Conservation (phyloP, 2,329 filamentous ascomycete genomes). For the Pseudopithomyces maydicus region DNA sequence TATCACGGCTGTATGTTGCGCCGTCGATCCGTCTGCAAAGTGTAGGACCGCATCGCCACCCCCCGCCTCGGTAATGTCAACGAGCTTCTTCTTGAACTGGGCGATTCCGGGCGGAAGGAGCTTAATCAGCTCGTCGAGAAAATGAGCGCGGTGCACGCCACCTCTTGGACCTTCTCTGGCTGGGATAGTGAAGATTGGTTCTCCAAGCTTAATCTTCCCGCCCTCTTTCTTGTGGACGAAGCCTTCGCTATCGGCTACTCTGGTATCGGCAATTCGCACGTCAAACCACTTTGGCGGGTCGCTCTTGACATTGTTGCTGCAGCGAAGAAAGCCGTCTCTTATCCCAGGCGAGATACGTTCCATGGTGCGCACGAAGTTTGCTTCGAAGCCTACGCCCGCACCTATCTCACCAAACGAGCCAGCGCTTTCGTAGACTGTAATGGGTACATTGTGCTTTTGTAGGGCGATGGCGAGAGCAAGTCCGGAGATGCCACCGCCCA, state of each 20-base stretch:
- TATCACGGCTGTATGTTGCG: slow-evolving; percentile 56
- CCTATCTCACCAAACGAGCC: slow-evolving; percentile 61
- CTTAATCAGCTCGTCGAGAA: slow-evolving; percentile 56
- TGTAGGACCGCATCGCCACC: slow-evolving; percentile 35
- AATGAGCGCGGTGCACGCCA: slow-evolving; percentile 55
- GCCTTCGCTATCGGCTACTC: slow-evolving; percentile 18
- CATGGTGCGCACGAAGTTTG: slow-evolving; percentile 28
- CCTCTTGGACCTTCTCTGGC: slow-evolving; percentile 31
- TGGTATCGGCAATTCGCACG: slow-evolving; percentile 27
- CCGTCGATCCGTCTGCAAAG: slow-evolving; percentile 53
- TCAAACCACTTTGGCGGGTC: slow-evolving; percentile 30
- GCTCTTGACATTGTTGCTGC: slow-evolving; percentile 13
- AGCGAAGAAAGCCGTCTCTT: slow-evolving; percentile 17
- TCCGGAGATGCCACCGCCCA: slow-evolving; percentile 65
- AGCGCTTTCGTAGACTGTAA: slow-evolving; percentile 62
- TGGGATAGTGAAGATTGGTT: slow-evolving; percentile 29
- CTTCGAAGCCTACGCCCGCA: slow-evolving; percentile 58
- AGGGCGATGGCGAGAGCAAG: slow-evolving; percentile 59
- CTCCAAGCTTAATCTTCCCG: slow-evolving; percentile 16
- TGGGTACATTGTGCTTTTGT: slow-evolving; percentile 47
- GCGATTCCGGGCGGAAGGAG: slow-evolving; percentile 51
- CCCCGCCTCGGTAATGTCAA: slow-evolving; percentile 27
- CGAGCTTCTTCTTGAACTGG: slow-evolving; percentile 47
- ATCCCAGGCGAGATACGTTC: slow-evolving; percentile 19
- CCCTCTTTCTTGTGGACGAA: slow-evolving; percentile 13